Evolutionary conservation across 257 asterid genomes (phyloP).

Genomic region (Jacaranda copaia): DNA sequence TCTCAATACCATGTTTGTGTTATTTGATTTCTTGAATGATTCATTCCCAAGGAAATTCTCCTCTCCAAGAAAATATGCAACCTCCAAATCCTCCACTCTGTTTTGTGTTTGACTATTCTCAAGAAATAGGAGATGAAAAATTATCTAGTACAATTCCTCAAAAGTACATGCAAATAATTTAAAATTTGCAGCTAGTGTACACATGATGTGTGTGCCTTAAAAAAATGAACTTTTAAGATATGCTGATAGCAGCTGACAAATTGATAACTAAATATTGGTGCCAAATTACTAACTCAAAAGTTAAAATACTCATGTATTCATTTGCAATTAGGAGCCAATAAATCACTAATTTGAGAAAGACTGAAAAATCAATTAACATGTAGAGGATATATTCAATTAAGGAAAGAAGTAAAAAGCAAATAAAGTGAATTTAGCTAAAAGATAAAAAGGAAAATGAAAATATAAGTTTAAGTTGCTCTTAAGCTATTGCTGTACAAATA

Average conservation of each 20-base stretch:
- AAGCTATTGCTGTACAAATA: neutral
- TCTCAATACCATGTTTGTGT: neutral
- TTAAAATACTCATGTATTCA: neutral
- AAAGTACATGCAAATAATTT: neutral
- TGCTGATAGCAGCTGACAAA: too few relatives aligned
- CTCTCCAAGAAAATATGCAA: neutral
- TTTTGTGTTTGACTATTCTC: constrained; percentile 2
- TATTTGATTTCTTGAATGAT: neutral
- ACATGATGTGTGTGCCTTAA: neutral
- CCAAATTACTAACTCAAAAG: neutral
- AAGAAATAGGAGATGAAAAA: neutral
- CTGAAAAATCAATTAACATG: neutral
- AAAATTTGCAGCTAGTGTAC: neutral
- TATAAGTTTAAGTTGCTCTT: constrained; percentile 20
- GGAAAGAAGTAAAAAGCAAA: neutral
- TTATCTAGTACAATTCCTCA: neutral
- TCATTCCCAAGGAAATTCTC: neutral
- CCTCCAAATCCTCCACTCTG: neutral
- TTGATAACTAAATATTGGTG: neutral
- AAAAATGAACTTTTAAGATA: neutral
- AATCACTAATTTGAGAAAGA: neutral
- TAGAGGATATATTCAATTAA: constrained; percentile 1
- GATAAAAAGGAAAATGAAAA: neutral
- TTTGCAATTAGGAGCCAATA: neutral
- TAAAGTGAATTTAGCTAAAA: neutral